Conservation (phyloP, 495 filamentous ascomycete species). For the Coniosporium apollinis region DNA sequence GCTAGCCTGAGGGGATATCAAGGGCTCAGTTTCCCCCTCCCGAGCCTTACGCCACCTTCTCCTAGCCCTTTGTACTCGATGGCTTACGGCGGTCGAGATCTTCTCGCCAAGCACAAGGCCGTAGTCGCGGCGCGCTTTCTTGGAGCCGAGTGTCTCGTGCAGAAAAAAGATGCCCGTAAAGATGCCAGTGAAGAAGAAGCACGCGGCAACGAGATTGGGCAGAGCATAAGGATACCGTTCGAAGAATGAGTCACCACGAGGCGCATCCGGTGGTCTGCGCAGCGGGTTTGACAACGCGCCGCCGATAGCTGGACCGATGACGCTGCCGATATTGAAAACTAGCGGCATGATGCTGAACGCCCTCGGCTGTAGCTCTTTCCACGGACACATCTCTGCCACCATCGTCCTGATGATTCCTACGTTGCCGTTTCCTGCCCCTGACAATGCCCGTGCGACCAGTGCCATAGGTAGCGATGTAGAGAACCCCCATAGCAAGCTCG, state of each 20-base stretch:
- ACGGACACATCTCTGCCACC: conserved; percentile 62
- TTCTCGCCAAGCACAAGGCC: conserved; percentile 47
- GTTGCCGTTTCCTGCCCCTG: conserved; percentile 51
- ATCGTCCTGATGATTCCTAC: conserved; percentile 55
- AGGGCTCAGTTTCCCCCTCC: conserved; percentile 14
- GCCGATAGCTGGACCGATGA: conserved; percentile 81
- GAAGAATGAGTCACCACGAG: conserved; percentile 49
- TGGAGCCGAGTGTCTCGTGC: conserved; percentile 56
- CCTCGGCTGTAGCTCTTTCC: conserved; percentile 62
- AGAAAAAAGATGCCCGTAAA: conserved; percentile 55
- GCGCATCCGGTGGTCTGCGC: conserved; percentile 46
- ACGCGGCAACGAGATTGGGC: conserved; percentile 61
- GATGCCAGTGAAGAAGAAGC: conserved; percentile 58
- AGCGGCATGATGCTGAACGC: conserved; percentile 79
- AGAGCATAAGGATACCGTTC: conserved; percentile 61
- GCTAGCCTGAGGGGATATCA: no score
- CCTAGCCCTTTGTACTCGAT: conserved; percentile 7
- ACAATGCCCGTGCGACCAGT: conserved; percentile 46
- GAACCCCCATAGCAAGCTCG: conserved; percentile 61
- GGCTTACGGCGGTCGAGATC: conserved; percentile 12
- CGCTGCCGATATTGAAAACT: conserved; percentile 58
- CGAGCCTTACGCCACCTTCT: neutral
- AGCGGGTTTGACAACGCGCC: conserved; percentile 69
- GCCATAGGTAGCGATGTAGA: conserved; percentile 56
- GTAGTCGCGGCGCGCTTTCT: conserved; percentile 46